These are phyloP conservation scores for Dictyostelium intermedium DNA, from an alignment of 78 protist genomes.

Conservation along the genomic window DNA sequence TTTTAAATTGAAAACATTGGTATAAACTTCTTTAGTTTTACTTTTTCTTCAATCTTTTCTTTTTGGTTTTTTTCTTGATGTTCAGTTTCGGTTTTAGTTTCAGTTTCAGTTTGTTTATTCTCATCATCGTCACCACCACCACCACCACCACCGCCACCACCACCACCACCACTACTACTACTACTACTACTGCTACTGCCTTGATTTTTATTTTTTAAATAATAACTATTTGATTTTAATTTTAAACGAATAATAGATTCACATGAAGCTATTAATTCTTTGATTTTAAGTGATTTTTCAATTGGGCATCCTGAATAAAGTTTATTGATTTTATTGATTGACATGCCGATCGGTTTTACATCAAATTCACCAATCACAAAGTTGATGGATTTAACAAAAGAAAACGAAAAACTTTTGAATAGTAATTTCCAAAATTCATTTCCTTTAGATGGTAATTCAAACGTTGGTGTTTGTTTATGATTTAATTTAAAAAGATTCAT, in stretches of 20 bases:
- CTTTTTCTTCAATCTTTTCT: neutral
- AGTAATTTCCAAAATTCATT: neutral
- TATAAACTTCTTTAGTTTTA: neutral
- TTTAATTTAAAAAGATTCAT: neutral
- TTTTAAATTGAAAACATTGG: neutral
- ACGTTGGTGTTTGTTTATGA: too few species aligned
- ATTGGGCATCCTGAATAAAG: neutral
- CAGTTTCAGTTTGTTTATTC: too few species aligned
- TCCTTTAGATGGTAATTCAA: neutral
- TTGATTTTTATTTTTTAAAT: too few species aligned
- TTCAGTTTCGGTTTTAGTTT: too few species aligned
- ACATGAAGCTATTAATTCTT: neutral
- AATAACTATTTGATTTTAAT: neutral
- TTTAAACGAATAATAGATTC: neutral
- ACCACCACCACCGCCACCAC: too few species aligned
- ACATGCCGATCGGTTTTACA: neutral
- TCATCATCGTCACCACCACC: too few species aligned
- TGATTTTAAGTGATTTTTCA: neutral
- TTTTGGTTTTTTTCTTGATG: neutral
- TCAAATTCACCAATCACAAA: neutral
- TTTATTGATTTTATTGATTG: neutral
- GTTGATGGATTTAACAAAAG: neutral
- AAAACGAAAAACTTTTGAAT: too few species aligned
- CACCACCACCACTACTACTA: too few species aligned
- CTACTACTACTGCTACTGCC: neutral